phyloP scores from a whole-genome alignment of 306 rosid genomes.

The Gynostemma pentaphyllum region DNA sequence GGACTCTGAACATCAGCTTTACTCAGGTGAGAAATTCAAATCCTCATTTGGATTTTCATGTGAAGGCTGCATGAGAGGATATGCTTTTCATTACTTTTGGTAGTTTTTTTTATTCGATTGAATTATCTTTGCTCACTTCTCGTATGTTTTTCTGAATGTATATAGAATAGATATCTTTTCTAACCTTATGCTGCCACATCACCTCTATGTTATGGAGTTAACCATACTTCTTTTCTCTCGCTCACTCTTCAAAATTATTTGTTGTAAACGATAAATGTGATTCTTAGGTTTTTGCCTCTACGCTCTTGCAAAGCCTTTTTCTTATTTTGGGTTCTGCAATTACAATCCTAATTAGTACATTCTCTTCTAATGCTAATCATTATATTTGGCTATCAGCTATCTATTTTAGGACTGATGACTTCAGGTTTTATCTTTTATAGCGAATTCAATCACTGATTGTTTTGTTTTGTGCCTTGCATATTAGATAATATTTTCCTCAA shows the following conservation, averaged over 20 bases:
- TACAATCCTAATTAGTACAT: not conserved
- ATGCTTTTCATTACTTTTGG: not conserved
- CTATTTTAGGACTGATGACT: too few species aligned
- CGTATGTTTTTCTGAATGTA: not conserved
- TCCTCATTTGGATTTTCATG: not conserved
- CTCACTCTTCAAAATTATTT: not conserved
- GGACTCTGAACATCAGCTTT: constrained; percentile 83
- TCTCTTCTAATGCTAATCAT: not conserved
- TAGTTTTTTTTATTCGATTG: not conserved
- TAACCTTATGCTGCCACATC: not conserved
- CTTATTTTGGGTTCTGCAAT: not conserved
- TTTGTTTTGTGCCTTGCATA: not conserved
- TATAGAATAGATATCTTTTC: not conserved
- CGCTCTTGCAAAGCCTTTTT: not conserved
- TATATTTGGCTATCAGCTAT: too few species aligned
- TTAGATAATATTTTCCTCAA: not conserved
- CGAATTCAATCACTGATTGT: not conserved
- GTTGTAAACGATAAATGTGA: not conserved
- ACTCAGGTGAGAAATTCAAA: constrained; percentile 51
- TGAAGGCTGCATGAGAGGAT: not conserved
- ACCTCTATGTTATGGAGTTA: not conserved
- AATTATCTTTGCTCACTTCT: not conserved
- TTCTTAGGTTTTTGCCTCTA: not conserved
- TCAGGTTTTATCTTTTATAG: not conserved
- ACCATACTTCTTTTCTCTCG: not conserved